These are phyloP conservation scores for Metschnikowia drakensbergensis DNA, from an alignment of 805 yeast genomes.

Conservation along the genomic window DNA sequence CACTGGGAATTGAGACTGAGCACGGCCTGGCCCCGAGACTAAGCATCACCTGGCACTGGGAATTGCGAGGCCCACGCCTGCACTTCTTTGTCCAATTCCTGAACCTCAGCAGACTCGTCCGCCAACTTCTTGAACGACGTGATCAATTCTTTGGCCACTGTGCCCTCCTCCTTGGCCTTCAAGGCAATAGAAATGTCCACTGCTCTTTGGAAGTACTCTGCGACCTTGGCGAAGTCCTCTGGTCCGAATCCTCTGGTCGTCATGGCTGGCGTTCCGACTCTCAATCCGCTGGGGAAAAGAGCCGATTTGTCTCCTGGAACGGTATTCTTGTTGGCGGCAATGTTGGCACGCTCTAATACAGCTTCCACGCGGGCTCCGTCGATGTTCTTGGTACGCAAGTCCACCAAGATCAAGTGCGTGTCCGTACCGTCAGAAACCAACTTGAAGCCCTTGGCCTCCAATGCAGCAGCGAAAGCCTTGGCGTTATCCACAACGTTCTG, in stretches of 20 bases:
- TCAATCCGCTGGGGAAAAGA: constrained; percentile 89
- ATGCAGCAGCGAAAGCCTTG: constrained; percentile 64
- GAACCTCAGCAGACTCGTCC: constrained; percentile 57
- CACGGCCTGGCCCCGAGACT: no score
- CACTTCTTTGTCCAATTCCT: constrained; percentile 60
- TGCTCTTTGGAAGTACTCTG: constrained; percentile 74
- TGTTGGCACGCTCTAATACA: constrained; percentile 82
- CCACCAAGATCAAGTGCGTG: constrained; percentile 85
- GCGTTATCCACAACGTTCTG: constrained; percentile 79
- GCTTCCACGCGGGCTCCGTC: constrained; percentile 97
- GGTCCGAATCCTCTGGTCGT: constrained; percentile 88
- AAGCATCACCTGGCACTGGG: constrained; percentile 84
- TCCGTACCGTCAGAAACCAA: constrained; percentile 94
- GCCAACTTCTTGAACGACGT: constrained; percentile 71
- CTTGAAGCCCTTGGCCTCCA: constrained; percentile 60
- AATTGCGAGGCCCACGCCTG: constrained; percentile 65
- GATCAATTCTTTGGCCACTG: constrained; percentile 54
- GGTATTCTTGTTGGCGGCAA: constrained; percentile 94
- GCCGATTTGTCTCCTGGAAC: constrained; percentile 97
- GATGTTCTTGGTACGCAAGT: constrained; percentile 70
- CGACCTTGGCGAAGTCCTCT: constrained; percentile 76
- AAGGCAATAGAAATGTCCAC: constrained; percentile 63
- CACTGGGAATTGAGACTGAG: constrained; percentile 8
- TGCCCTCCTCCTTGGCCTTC: constrained; percentile 57
- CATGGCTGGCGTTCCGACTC: constrained; percentile 99